Base-by-base conservation (phyloP, 1,284 basidiomycete genomes). In the Cystobasidiaceae sp. region DNA sequence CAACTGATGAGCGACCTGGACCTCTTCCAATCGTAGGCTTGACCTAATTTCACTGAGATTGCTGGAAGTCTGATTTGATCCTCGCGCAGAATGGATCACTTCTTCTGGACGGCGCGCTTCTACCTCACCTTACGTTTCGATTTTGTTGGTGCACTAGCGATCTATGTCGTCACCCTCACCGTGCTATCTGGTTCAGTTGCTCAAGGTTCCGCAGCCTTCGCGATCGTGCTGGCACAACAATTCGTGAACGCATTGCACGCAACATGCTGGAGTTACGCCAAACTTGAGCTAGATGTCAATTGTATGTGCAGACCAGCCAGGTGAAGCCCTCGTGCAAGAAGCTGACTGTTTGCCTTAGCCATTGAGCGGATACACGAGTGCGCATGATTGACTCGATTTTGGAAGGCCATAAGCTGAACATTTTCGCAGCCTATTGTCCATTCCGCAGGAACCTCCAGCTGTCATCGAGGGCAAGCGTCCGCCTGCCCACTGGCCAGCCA, bases 401-500 rank as follows among this genome's bases (percentile, higher is more conserved):
- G n/a, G 13, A 27, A 17, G 1, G 11, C 54, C 17, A 93, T n/a
- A 74, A 79, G 13, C 80, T 86, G 0, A 92, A 94, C 76, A 89
- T 90, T 0, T 83, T 83, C 67, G 86, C 89, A 69, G 79, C 89
- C 45, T 64, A 15, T 52, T 64, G 13, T 13, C 33, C 27, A 64
- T 44, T 9, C 46, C 48, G 2, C 70, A 71, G 55, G 71, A 72
- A 43, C 67, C 71, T 21, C 66, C 70, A 17, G 66, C 58, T 7
- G 41, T 70, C 61, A 60, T 74, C 27, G 67, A 84, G 0, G 85
- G 86, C 21, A 79, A 77, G 23, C 82, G 85, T 66, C 87, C 88
- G 0, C 75, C 80, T 7, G 72, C 76, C 0, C 74, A 76, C 2
- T 97, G 93, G 93, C 93, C 93, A 0, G 77, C 80, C 15, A 76